Base-by-base conservation (phyloP, 2,329 filamentous ascomycete genomes). In the Aspergillus hiratsukae region DNA sequence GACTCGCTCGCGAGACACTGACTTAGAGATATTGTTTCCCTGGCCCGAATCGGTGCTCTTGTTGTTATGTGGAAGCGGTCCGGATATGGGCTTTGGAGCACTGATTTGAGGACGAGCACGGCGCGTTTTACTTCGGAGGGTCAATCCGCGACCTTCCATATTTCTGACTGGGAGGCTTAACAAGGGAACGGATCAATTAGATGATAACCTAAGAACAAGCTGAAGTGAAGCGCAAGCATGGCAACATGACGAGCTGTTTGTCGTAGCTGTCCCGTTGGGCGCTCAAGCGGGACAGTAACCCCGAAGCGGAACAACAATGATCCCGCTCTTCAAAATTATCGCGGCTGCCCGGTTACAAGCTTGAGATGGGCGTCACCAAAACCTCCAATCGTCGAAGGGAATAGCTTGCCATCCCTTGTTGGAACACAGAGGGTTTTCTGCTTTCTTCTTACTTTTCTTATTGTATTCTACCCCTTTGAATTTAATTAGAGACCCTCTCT, bases 71-170 rank as follows among this genome's bases (percentile, higher is more conserved):
- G 61, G 74, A 60, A 71, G 68, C 66, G 65, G 76, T 40, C 62
- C 73, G 31, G 74, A 72, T 65, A 85, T 84, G 69, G 82, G 82
- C 66, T 82, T 81, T 37, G 78, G 83, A 56, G 79, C 83, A 74
- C 82, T 85, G 72, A 84, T 85, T 64, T 83, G 83, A 51, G 82
- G 83, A 49, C 79, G 71, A 54, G 66, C 62, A 67, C 75, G 75
- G 57, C 72, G 77, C 67, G 68, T 78, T 75, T 87, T 87, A 75
- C 84, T 86, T 68, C 85, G 81, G 62, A 87, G 78, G 54, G 84
- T 87, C 62, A 87, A 79, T 50, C 82, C 82, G 66, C 80, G 79
- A 55, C 73, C 76, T 65, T 83, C 82, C 76, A 83, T 80, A 64
- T 64, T 76, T 37, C 14, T 5, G 28, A 43, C 48, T 31, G 48